Percentiles rank a stretch among this genome's conserved stretches.
These are phyloP conservation scores for Pichia sp. DNA, from an alignment of 1,139 yeast genomes.

Conservation along the genomic window DNA sequence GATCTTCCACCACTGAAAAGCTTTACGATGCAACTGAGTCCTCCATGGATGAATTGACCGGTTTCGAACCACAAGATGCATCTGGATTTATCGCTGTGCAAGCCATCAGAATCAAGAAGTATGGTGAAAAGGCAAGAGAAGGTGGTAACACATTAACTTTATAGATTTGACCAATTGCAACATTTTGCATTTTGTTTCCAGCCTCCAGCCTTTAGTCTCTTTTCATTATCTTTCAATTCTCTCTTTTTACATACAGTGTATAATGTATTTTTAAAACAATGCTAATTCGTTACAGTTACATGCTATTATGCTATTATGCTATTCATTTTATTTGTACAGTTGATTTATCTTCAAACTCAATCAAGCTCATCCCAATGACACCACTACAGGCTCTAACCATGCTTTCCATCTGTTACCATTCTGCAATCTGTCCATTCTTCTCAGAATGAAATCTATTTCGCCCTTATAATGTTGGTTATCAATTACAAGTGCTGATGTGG, in stretches of 20 bases:
- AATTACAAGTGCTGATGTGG: slow-evolving; percentile 16
- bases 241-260: too few relatives aligned
- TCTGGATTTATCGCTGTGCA: slow-evolving; percentile 97
- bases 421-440: slow-evolving; percentile 13
- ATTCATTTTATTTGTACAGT: too few relatives aligned
- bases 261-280: too few relatives aligned
- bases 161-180: too few relatives aligned
- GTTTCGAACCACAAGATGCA: slow-evolving; percentile 95
- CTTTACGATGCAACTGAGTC: slow-evolving; percentile 97
- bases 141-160: slow-evolving; percentile 48
- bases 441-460: slow-evolving; percentile 12
- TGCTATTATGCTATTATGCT: too few relatives aligned
- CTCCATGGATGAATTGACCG: slow-evolving; percentile 98
- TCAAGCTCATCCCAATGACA: background rate
- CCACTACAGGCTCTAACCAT: slow-evolving; percentile 22
- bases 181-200: too few relatives aligned
- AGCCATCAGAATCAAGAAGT: slow-evolving; percentile 96
- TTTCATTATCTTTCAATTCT: too few relatives aligned
- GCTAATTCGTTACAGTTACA: too few relatives aligned
- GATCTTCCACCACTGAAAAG: slow-evolving; percentile 92
- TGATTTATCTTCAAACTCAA: too few relatives aligned
- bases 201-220: too few relatives aligned
- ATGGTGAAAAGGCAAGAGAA: slow-evolving; percentile 91
- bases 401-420: slow-evolving; percentile 18
- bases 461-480: slow-evolving; percentile 10